These are phyloP conservation scores for Nemania sp. DNA, from an alignment of 2,329 filamentous ascomycete species.

Conservation along the genomic window DNA sequence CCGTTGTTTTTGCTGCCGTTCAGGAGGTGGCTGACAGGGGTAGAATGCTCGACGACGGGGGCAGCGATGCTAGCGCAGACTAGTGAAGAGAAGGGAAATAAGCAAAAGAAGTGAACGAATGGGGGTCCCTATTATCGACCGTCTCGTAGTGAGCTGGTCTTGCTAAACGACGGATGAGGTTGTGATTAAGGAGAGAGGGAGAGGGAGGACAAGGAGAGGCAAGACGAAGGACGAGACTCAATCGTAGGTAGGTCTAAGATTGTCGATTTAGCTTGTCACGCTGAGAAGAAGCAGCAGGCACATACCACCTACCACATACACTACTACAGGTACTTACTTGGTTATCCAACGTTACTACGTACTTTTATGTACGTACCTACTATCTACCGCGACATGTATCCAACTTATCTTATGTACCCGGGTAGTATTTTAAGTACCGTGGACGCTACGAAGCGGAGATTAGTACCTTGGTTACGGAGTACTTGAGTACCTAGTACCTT, in stretches of 20 bases:
- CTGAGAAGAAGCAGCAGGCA: background rate
- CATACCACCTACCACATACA: background rate
- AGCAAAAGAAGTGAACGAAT: conserved; percentile 13
- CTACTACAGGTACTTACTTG: too few species aligned
- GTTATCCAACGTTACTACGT: too few species aligned
- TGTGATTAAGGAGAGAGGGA: conserved; percentile 3
- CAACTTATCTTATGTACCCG: too few species aligned
- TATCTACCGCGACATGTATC: too few species aligned
- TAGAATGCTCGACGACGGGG: conserved; percentile 15
- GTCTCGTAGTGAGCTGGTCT: conserved; percentile 10
- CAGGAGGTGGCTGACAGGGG: conserved; percentile 30
- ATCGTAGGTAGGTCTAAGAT: conserved; percentile 15
- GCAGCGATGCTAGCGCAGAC: conserved; percentile 14
- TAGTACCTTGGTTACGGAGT: too few species aligned
- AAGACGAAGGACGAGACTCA: background rate
- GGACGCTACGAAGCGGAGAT: too few species aligned
- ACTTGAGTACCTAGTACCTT: too few species aligned
- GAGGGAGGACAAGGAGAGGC: background rate
- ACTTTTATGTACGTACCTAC: too few species aligned
- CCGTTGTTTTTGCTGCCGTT: conserved; percentile 14
- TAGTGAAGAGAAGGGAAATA: conserved; percentile 7
- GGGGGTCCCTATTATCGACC: background rate
- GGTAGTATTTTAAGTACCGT: too few species aligned
- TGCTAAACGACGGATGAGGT: conserved; percentile 7
- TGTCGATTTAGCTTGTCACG: conserved; percentile 7